Evolutionary conservation across 1,139 yeast species (phyloP).

Genomic region (Meyerozyma smithsonii): DNA sequence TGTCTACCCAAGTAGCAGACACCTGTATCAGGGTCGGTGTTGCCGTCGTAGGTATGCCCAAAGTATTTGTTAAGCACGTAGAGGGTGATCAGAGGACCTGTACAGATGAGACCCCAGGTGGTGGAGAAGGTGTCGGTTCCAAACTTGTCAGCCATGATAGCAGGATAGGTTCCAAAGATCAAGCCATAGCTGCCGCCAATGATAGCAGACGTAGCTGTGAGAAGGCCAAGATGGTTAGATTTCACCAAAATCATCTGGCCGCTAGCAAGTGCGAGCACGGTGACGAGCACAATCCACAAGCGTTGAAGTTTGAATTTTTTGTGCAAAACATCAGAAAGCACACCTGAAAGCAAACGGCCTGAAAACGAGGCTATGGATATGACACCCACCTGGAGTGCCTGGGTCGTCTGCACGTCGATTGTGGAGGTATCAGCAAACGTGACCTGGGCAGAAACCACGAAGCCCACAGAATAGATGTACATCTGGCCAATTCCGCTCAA

Average conservation of each 20-base stretch:
- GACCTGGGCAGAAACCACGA: constrained; percentile 39
- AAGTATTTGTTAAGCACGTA: constrained; percentile 36
- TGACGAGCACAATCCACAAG: constrained; percentile 34
- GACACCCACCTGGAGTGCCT: constrained; percentile 42
- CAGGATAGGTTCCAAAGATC: constrained; percentile 42
- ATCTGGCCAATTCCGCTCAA: constrained; percentile 38
- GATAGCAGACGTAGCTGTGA: constrained; percentile 29
- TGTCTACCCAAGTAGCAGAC: constrained; percentile 34
- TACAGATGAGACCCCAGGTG: constrained; percentile 43
- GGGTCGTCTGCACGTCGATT: constrained; percentile 26
- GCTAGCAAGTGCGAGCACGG: constrained; percentile 22
- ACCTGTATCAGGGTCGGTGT: constrained; percentile 14
- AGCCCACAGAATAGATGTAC: constrained; percentile 43
- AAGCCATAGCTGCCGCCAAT: constrained; percentile 40
- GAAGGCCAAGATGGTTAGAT: constrained; percentile 20
- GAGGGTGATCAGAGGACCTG: constrained; percentile 35
- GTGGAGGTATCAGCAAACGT: constrained; percentile 15
- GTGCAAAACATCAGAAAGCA: constrained; percentile 34
- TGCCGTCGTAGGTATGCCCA: constrained; percentile 34
- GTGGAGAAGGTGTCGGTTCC: constrained; percentile 41
- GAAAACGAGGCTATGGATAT: constrained; percentile 38
- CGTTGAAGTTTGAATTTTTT: constrained; percentile 32
- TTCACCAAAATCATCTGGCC: constrained; percentile 33
- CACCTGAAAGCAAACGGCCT: constrained; percentile 36
- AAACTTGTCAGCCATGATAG: constrained; percentile 41